Evolutionary conservation across 257 asterid species (phyloP).

Genomic region (Solanum habrochaites): DNA sequence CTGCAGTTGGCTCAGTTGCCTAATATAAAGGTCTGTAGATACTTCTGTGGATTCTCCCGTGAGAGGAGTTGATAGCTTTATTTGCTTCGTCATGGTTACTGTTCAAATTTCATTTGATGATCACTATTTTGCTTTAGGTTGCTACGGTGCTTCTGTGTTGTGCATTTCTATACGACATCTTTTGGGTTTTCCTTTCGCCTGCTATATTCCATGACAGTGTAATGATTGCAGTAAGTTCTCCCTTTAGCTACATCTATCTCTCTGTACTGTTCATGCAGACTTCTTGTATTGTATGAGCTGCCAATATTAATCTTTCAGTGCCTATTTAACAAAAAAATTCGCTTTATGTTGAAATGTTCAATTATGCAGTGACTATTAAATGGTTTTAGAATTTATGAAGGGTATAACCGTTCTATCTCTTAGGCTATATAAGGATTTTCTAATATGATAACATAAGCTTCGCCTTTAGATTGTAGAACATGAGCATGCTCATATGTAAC

Average conservation of each 20-base stretch:
- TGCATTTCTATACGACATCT: conserved; percentile 90
- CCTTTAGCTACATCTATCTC: neutral
- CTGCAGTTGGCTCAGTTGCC: conserved; percentile 93
- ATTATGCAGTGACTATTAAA: neutral
- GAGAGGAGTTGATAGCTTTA: neutral
- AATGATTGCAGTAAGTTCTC: conserved; percentile 80
- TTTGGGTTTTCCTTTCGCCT: conserved; percentile 98
- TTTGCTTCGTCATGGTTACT: neutral
- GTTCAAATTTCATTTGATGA: neutral
- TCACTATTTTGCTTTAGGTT: conserved; percentile 37
- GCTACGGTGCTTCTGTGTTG: conserved; percentile 88
- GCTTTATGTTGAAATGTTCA: neutral
- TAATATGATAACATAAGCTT: neutral
- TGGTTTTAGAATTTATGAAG: neutral
- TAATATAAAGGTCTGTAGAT: conserved; percentile 62
- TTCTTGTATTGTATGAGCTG: neutral
- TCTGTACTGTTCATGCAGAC: neutral
- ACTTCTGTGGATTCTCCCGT: neutral
- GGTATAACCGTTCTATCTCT: neutral
- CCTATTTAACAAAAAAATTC: neutral
- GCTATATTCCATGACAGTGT: conserved; percentile 92
- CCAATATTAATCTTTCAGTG: neutral
- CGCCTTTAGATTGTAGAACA: neutral
- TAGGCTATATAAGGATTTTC: neutral
- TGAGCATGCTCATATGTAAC: neutral